Evolutionary conservation across 176 grass and related monocot species (phyloP).

Genomic region (Puya raimondii): DNA sequence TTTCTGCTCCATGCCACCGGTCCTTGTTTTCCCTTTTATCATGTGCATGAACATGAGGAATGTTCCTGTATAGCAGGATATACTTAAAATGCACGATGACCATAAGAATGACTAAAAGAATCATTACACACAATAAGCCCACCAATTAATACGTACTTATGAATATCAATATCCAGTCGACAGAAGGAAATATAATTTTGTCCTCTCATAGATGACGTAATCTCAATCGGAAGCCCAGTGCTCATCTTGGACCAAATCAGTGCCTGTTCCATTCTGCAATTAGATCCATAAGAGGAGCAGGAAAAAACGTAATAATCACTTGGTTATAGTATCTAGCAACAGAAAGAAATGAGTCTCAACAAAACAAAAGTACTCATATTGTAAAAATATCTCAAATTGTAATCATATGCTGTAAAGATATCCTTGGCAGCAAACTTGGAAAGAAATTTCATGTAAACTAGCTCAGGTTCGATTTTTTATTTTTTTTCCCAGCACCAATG

Average conservation of each 20-base stretch:
- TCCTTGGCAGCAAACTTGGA: too few species aligned
- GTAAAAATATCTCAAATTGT: too few species aligned
- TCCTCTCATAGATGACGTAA: slow-evolving; percentile 70
- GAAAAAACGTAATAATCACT: background rate
- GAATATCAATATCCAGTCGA: slow-evolving; percentile 90
- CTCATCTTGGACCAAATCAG: slow-evolving; percentile 99
- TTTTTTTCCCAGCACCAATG: too few species aligned
- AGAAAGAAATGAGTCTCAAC: background rate
- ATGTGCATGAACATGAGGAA: slow-evolving; percentile 96
- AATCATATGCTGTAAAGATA: too few species aligned
- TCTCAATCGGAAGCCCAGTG: slow-evolving; percentile 94
- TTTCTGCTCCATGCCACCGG: slow-evolving; percentile 86
- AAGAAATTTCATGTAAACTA: too few species aligned
- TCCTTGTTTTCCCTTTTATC: slow-evolving; percentile 78
- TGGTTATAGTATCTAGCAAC: background rate
- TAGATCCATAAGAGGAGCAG: background rate
- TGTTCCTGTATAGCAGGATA: slow-evolving; percentile 56
- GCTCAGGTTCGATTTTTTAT: too few species aligned
- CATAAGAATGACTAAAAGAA: slow-evolving; percentile 7
- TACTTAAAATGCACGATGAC: slow-evolving; percentile 13
- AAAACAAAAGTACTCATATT: background rate
- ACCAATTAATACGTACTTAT: slow-evolving; percentile 49
- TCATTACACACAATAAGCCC: slow-evolving; percentile 11
- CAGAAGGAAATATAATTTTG: slow-evolving; percentile 80
- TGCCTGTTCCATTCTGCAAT: slow-evolving; percentile 42